Base-by-base conservation (phyloP, 1,284 basidiomycete species). In the Pholiota adiposa region DNA sequence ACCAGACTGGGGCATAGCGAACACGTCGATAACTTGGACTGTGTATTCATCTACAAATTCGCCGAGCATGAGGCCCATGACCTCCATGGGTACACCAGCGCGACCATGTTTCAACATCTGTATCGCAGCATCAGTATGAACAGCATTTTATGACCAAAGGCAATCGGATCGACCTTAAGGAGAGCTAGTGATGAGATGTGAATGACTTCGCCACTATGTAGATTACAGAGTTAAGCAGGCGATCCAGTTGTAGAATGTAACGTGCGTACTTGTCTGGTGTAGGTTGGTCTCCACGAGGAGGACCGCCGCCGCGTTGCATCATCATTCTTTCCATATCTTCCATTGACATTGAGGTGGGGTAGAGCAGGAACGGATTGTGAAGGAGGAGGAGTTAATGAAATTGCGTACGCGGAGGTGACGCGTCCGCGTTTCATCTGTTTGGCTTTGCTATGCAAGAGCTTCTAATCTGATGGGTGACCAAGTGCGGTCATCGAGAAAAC, bases 11-110 rank as follows among this genome's bases (percentile, higher is more conserved):
- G 97, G 97, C 97, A 99, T 99, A 48, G 97, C 97, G 72, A 99
- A 99, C 63, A 99, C 97, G 73, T 99, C 97, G 72, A 98, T 93
- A 56, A 98, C 96, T 73, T 97, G 90, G 19, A 97, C 93, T 0
- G 96, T 98, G 79, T 98, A 99, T 73, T 99, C 97, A 79, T 99
- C 97, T 50, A 99, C 94, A 68, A 99, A 99, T 74, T 98, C 96
- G 25, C 97, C 97, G 27, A 99, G 84, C 94, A 99, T 97, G 59
- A 99, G 87, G 67, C 97, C 97, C 97, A 99, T 99, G 69, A 99
- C 97, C 78, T 99, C 97, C 93, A 99, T 97, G 11, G 97, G 97
- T 36, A 99, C 97, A 67, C 97, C 97, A 29, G 97, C 97, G 56
- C 97, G 89, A 18, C 97, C 97, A 73, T 99, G 97, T 79, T 99